A percentile compares a stretch with the other conserved stretches of the same genome.
These are phyloP conservation scores for Hsuehochloa calcarea DNA, from an alignment of 176 grass and related monocot genomes.

Conservation along the genomic window DNA sequence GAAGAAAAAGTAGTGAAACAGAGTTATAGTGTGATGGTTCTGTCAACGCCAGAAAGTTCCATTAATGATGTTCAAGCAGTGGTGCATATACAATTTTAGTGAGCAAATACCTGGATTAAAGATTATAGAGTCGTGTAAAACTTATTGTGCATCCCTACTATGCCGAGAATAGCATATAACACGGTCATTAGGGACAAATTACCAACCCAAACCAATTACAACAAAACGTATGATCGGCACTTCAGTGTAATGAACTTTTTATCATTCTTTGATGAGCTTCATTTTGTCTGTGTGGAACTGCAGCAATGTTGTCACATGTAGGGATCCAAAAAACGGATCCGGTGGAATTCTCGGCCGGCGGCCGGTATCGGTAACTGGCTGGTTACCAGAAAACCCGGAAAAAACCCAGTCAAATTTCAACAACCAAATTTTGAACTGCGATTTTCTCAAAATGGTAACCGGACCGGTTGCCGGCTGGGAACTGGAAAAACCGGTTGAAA, in stretches of 20 bases:
- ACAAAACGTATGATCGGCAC: not conserved
- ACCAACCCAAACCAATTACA: not conserved
- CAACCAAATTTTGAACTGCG: too few relatives aligned
- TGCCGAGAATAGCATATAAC: not conserved
- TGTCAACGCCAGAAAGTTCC: slow-evolving; percentile 4
- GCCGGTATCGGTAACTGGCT: too few relatives aligned
- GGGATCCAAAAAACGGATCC: too few relatives aligned
- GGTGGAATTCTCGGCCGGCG: too few relatives aligned
- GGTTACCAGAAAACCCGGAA: too few relatives aligned
- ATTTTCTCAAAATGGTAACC: too few relatives aligned
- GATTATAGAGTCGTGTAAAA: not conserved
- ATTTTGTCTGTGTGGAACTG: not conserved
- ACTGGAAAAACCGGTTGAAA: too few relatives aligned
- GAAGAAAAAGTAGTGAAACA: not conserved
- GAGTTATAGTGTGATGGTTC: not conserved
- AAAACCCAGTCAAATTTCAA: too few relatives aligned
- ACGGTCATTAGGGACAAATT: not conserved
- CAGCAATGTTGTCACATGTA: not conserved
- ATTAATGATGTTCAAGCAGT: slow-evolving; percentile 17
- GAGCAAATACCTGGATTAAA: not conserved
- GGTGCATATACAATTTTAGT: slow-evolving; percentile 10
- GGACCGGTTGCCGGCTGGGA: too few relatives aligned
- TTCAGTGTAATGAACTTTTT: not conserved
- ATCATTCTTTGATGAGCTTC: not conserved
- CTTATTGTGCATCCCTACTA: not conserved